Base-by-base conservation (phyloP, 2,329 filamentous ascomycete genomes). In the Penicillium oxalicum region DNA sequence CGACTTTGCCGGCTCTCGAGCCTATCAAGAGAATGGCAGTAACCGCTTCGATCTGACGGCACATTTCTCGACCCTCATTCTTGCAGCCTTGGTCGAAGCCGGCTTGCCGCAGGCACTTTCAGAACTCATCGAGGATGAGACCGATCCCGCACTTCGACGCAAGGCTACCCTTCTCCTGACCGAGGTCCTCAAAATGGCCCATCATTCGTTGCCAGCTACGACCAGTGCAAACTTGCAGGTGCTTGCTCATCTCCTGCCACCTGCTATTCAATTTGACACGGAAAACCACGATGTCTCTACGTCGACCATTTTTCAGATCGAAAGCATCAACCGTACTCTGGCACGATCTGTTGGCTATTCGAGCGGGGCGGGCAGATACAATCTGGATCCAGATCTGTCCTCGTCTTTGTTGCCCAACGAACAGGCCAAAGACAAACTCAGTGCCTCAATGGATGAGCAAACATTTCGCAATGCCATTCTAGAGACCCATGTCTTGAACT, bases 271-370 rank as follows among this genome's bases (percentile, higher is more conserved):
- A 32, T 88, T 91, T 59, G 75, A 81, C 24, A 77, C 82, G 18
- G 82, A 91, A 28, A 79, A 83, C 25, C 84, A 88, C 47, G 91
- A 91, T 58, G 77, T 87, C 48, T 89, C 91, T 5, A 91, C 89
- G 6, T 85, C 89, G 6, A 94, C 94, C 13, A 88, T 98, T 9
- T 98, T 97, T 62, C 93, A 97, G 65, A 95, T 98, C 46, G 95
- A 95, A 71, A 96, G 91, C 64, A 90, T 98, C 57, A 98, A 91
- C 67, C 83, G 89, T 54, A 97, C 91, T 0, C 73, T 98, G 11
- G 94, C 94, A 64, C 81, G 90, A 49, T 94, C 88, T 41, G 80
- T 82, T 5, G 72, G 74, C n/a, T 61, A 70, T 34, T 59, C 68
- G 28, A 63, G 64, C 44, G 63, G 63, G 27, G 58, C 67, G 4